Percentiles rank a stretch among this genome's conserved stretches.
phyloP scores from a whole-genome alignment of 2,329 filamentous ascomycete species.

The Colletotrichum musae region DNA sequence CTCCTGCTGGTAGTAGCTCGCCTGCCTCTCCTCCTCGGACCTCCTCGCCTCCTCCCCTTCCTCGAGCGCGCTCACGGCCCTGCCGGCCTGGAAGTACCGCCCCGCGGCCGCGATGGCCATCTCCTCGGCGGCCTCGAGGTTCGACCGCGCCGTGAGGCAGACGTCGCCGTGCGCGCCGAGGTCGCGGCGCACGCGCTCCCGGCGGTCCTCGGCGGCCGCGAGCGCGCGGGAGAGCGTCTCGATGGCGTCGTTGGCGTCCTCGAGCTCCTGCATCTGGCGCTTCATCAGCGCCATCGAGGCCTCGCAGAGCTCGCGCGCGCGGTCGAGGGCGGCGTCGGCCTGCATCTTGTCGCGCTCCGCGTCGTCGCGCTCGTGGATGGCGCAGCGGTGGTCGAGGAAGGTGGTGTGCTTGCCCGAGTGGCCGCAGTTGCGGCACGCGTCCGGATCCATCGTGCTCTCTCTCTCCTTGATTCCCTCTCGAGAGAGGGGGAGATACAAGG shows the following conservation, averaged over 20 bases:
- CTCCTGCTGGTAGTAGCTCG: background rate
- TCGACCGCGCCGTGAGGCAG: slow-evolving; percentile 28
- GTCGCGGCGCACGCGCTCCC: slow-evolving; percentile 26
- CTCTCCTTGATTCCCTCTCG: background rate
- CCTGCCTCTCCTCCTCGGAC: background rate
- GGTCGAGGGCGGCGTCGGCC: slow-evolving; percentile 35
- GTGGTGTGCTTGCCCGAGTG: slow-evolving; percentile 34
- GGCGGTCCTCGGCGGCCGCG: slow-evolving; percentile 28
- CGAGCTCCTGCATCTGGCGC: slow-evolving; percentile 40
- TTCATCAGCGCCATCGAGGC: slow-evolving; percentile 34
- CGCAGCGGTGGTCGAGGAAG: slow-evolving; percentile 37
- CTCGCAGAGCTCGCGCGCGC: slow-evolving; percentile 35
- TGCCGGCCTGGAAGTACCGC: slow-evolving; percentile 28
- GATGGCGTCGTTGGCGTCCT: slow-evolving; percentile 36
- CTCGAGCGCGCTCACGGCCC: slow-evolving; percentile 27
- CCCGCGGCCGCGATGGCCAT: slow-evolving; percentile 37
- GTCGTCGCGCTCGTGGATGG: slow-evolving; percentile 39
- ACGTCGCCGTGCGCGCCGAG: slow-evolving; percentile 33
- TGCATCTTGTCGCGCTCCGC: slow-evolving; percentile 39
- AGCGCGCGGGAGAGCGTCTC: slow-evolving; percentile 14
- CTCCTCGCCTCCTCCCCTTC: slow-evolving; percentile 16
- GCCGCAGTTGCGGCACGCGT: slow-evolving; percentile 38
- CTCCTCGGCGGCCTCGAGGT: slow-evolving; percentile 36
- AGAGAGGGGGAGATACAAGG: background rate
- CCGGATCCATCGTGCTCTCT: slow-evolving; percentile 25